Evolutionary conservation across 768 basidiomycete species (phyloP), one percentile per base, ranked within the genome.

Genomic region (Candolleomyces eurysporus): DNA sequence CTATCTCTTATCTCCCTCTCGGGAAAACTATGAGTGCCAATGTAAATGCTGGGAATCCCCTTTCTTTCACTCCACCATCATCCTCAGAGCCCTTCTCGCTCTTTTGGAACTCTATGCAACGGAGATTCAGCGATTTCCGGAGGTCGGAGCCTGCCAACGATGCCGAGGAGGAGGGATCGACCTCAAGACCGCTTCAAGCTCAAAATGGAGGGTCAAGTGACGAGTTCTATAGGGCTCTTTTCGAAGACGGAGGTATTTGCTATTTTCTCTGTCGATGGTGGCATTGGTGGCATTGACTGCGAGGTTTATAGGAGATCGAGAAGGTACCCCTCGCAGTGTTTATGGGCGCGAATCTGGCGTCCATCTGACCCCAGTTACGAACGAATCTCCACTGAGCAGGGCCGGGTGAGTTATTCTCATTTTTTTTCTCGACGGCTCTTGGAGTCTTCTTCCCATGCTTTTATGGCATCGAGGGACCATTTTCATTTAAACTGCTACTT

Each of bases 391-490:
- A 17, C 71, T 85, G 66, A 79, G 76, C 68, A 72, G 85, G 67
- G 82, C 84, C 48, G 84, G 85, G 85, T 86, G 68, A 72, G 82
- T 77, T 60, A 45, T 43, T 43, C n/a, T 2, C 11, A 43, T 43
- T 43, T 31, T 22, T 45, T 58, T 50, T 62, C 26, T 26, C 26
- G 26, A 26, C 26, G 26, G 26, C 26, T 58, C 43, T 46, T 60
- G 49, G 55, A 22, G 50, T 22, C 58, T 19, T 30, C 53, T 52
- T 60, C 21, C 40, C 32, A 26, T 16, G 22, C 22, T 5, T 22
- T 51, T 63, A 57, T 52, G 39, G 55, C 61, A 57, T 56, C 10
- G 22, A 14, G 17, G 17, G 11, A 30, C 43, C 19, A 43, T 53
- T 36, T 36, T 21, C 48, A 17, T 26, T 31, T 26, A 16, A 30